Evolutionary conservation across 345 rosid species (phyloP).

Genomic region (Moringa oleifera): DNA sequence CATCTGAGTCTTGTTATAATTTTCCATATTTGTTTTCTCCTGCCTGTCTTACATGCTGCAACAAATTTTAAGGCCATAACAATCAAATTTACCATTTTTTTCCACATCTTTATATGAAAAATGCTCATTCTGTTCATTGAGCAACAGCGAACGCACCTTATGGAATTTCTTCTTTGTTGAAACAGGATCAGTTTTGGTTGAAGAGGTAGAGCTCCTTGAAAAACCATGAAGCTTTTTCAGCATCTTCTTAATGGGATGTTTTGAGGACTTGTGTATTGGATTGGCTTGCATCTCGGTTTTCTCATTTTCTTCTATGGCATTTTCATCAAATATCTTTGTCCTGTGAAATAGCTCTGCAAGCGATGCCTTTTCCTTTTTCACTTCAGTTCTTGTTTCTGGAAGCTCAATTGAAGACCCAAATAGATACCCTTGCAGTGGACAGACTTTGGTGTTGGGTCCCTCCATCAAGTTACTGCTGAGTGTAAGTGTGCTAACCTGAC

Average conservation of each 20-base stretch:
- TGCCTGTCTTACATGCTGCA: background rate
- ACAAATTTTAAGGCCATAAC: background rate
- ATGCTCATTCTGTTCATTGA: background rate
- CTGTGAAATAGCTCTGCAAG: constrained; percentile 65
- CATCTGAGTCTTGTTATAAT: background rate
- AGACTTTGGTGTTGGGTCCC: constrained; percentile 36
- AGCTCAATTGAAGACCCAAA: constrained; percentile 58
- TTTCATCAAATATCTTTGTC: constrained; percentile 44
- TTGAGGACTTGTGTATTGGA: constrained; percentile 45
- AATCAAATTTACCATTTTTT: too few relatives aligned
- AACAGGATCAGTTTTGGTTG: constrained; percentile 25
- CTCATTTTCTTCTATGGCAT: constrained; percentile 25
- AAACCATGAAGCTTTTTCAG: constrained; percentile 48
- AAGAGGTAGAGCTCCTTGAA: constrained; percentile 23
- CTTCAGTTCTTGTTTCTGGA: constrained; percentile 43
- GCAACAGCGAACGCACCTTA: constrained; percentile 46
- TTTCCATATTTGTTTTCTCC: background rate
- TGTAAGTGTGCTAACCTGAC: constrained; percentile 55
- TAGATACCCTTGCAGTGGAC: constrained; percentile 83
- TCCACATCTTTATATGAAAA: background rate
- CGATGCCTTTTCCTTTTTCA: constrained; percentile 59
- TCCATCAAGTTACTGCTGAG: constrained; percentile 45
- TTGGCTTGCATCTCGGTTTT: constrained; percentile 39
- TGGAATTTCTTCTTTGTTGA: constrained; percentile 52
- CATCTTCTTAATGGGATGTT: constrained; percentile 57